A percentile compares a stretch with the other conserved stretches of the same genome.
Conservation (phyloP, 2,329 filamentous ascomycete genomes). For the Fusarium subglutinans region DNA sequence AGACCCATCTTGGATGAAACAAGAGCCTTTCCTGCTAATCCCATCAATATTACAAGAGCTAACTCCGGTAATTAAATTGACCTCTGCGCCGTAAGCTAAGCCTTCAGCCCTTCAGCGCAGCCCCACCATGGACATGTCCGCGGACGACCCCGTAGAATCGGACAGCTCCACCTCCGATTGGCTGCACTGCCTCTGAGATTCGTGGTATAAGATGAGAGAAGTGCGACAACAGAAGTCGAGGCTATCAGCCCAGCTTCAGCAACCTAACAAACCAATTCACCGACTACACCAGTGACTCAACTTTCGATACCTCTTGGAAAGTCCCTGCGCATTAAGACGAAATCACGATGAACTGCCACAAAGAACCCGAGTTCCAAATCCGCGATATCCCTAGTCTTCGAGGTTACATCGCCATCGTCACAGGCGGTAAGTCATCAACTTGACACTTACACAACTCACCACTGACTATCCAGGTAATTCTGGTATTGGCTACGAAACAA, state of each 20-base stretch:
- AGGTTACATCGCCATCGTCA: constrained; percentile 37
- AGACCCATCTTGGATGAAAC: background rate
- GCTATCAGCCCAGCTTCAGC: background rate
- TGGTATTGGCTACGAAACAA: constrained; percentile 38
- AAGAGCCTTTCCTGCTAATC: background rate
- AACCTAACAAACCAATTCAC: fast-evolving
- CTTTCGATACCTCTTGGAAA: background rate
- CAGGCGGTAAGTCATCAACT: constrained; percentile 21
- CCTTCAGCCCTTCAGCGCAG: background rate
- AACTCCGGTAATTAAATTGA: background rate
- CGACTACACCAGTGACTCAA: no score
- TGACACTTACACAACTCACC: fast-evolving
- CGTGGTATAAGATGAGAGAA: constrained; percentile 10
- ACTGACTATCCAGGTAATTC: constrained; percentile 12
- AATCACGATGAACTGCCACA: constrained; percentile 14
- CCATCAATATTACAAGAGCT: background rate
- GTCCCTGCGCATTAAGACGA: background rate
- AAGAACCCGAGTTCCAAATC: constrained; percentile 21
- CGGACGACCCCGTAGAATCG: constrained; percentile 12
- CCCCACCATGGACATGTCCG: constrained; percentile 32
- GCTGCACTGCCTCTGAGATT: background rate
- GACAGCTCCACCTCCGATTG: background rate
- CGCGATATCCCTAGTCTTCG: constrained; percentile 32
- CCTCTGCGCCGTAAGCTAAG: background rate
- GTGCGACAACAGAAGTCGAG: background rate